These are phyloP conservation scores for Naganishia sp. DNA, from an alignment of 1,284 basidiomycete genomes.

Conservation along the genomic window DNA sequence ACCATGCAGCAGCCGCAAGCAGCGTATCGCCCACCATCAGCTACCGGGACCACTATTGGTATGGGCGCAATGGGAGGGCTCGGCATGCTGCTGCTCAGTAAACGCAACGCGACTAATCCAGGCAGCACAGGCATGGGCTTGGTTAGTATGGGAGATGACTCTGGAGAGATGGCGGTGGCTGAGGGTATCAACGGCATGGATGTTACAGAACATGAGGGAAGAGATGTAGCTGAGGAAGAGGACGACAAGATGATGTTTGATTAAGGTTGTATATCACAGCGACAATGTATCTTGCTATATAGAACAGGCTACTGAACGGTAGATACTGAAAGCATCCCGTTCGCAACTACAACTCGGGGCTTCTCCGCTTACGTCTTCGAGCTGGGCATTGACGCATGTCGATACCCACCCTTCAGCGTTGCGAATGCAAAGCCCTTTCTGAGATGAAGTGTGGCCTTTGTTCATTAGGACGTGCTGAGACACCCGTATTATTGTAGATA, in stretches of 20 bases:
- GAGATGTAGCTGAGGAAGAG: slow-evolving; percentile 5
- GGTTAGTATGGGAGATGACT: slow-evolving; percentile 27
- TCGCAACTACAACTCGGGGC: too few species aligned
- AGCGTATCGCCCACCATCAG: slow-evolving; percentile 8
- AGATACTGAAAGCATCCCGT: too few species aligned
- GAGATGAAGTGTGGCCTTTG: too few species aligned
- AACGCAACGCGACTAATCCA: slow-evolving; percentile 29
- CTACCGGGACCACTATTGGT: slow-evolving; percentile 14
- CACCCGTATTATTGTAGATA: too few species aligned
- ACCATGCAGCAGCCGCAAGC: slow-evolving; percentile 3
- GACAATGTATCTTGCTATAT: too few species aligned
- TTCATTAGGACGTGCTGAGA: too few species aligned
- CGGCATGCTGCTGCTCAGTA: slow-evolving; percentile 35
- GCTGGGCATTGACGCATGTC: too few species aligned
- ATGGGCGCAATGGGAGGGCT: slow-evolving; percentile 34
- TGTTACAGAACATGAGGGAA: slow-evolving; percentile 18
- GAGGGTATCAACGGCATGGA: slow-evolving; percentile 36
- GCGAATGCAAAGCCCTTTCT: too few species aligned
- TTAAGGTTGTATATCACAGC: slow-evolving; percentile 8
- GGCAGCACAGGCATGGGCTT: slow-evolving; percentile 32
- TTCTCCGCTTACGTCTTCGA: too few species aligned
- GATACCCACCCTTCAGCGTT: too few species aligned
- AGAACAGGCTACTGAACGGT: too few species aligned
- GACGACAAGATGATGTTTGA: slow-evolving; percentile 34
- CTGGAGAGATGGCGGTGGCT: slow-evolving; percentile 34